phyloP scores from a whole-genome alignment of 139 green algal genomes.

The Tetradesmus obliquus region DNA sequence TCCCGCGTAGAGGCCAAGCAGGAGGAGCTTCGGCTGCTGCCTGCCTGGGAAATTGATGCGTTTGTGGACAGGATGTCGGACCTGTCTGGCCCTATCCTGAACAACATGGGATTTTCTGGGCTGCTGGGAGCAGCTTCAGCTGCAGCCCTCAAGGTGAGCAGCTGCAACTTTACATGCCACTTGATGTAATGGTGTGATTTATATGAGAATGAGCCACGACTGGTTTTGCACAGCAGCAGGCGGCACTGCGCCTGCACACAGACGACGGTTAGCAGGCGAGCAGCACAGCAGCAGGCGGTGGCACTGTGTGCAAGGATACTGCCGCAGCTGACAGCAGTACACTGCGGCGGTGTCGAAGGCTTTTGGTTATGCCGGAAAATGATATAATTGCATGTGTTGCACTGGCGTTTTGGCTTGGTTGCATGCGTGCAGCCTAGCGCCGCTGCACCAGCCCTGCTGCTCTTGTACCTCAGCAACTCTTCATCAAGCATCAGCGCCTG shows the following conservation, averaged over 20 bases:
- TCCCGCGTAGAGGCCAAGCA: background rate
- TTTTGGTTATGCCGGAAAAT: too few relatives aligned
- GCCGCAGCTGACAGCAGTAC: too few relatives aligned
- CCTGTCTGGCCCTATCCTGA: constrained; percentile 9
- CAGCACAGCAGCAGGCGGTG: background rate
- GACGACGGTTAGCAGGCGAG: too few relatives aligned
- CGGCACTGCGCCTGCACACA: too few relatives aligned
- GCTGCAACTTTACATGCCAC: background rate
- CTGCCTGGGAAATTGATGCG: constrained; percentile 25
- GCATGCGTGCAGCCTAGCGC: too few relatives aligned
- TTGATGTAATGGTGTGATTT: background rate
- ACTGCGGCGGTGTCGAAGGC: too few relatives aligned
- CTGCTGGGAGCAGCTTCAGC: constrained; percentile 21
- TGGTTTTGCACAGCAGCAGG: background rate
- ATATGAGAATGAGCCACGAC: too few relatives aligned
- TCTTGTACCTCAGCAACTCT: background rate
- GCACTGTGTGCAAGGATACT: background rate
- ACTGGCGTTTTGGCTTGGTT: too few relatives aligned
- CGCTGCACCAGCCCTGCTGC: too few relatives aligned
- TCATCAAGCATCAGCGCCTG: background rate
- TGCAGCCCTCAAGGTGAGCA: constrained; percentile 32
- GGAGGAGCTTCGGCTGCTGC: background rate
- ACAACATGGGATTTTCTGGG: constrained; percentile 44
- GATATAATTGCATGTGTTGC: too few relatives aligned
- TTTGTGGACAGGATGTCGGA: constrained; percentile 40